phyloP scores from a whole-genome alignment of 2,329 filamentous ascomycete species.

The Colletotrichum sp. region DNA sequence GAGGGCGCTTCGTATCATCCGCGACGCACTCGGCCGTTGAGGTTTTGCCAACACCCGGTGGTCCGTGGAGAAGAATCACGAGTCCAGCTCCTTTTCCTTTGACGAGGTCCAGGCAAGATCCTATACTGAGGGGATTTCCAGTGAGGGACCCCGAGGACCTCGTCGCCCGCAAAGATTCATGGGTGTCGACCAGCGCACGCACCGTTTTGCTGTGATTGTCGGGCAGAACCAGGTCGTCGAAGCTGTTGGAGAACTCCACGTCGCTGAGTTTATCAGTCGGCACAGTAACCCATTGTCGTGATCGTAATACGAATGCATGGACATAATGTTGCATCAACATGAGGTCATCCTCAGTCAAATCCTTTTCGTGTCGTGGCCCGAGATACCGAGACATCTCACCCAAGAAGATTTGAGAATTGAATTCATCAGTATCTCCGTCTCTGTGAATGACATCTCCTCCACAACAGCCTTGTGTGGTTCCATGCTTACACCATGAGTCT shows the following conservation, averaged over 20 bases:
- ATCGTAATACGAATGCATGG: conserved; percentile 16
- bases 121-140: background rate
- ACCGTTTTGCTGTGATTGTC: conserved; percentile 14
- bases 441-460: background rate
- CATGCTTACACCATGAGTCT: background rate
- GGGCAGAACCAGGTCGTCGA: conserved; percentile 18
- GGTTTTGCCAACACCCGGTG: background rate
- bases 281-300: conserved; percentile 18
- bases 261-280: background rate
- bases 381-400: background rate
- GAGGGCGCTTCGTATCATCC: background rate
- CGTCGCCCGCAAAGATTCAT: background rate
- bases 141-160: background rate
- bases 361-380: background rate
- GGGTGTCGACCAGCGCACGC: conserved; percentile 20
- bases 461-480: background rate
- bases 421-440: background rate
- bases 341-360: conserved; percentile 2
- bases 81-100: conserved; percentile 13
- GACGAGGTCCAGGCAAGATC: conserved; percentile 5
- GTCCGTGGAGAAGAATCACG: background rate
- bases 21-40: background rate
- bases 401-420: background rate
- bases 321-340: conserved; percentile 8
- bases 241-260: conserved; percentile 17